phyloP scores from a whole-genome alignment of 768 basidiomycete species.

The Coprinopsis strossmayeri region DNA sequence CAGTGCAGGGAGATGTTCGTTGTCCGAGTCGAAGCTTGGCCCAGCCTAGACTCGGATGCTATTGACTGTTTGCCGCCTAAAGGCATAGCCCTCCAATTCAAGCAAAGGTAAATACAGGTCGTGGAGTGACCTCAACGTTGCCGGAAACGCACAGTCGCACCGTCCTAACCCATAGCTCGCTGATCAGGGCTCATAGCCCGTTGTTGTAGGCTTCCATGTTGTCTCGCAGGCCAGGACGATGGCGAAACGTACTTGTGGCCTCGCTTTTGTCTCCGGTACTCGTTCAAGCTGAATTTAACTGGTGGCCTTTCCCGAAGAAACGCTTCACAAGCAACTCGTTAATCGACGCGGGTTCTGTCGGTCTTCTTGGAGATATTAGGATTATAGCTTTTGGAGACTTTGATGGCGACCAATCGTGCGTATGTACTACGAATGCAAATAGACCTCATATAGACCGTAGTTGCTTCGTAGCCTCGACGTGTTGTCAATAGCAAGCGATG shows the following conservation, averaged over 20 bases:
- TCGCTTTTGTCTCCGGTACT: slow-evolving; percentile 13
- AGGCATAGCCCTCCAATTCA: not conserved
- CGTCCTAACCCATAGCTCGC: too few species aligned
- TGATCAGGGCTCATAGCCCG: not conserved
- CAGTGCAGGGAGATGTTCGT: too few species aligned
- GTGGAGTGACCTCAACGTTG: not conserved
- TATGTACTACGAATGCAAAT: slow-evolving; percentile 8
- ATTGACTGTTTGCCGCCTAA: too few species aligned
- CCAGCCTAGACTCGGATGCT: too few species aligned
- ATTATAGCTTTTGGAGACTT: slow-evolving; percentile 93
- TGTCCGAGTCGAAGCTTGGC: too few species aligned
- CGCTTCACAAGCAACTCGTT: slow-evolving; percentile 79
- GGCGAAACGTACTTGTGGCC: slow-evolving; percentile 13
- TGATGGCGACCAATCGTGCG: slow-evolving; percentile 92
- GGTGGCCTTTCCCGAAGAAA: slow-evolving; percentile 87
- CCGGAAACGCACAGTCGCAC: too few species aligned
- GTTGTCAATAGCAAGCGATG: slow-evolving; percentile 67
- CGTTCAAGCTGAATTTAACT: too few species aligned
- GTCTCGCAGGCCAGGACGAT: slow-evolving; percentile 11
- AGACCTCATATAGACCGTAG: slow-evolving; percentile 3
- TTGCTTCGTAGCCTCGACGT: slow-evolving; percentile 63
- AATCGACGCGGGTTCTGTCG: slow-evolving; percentile 73
- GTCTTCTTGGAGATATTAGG: slow-evolving; percentile 63
- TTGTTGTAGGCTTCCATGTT: not conserved
- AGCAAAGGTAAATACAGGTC: not conserved